Conservation (phyloP, 2,329 filamentous ascomycete species). For the Arthroderma sp. region DNA sequence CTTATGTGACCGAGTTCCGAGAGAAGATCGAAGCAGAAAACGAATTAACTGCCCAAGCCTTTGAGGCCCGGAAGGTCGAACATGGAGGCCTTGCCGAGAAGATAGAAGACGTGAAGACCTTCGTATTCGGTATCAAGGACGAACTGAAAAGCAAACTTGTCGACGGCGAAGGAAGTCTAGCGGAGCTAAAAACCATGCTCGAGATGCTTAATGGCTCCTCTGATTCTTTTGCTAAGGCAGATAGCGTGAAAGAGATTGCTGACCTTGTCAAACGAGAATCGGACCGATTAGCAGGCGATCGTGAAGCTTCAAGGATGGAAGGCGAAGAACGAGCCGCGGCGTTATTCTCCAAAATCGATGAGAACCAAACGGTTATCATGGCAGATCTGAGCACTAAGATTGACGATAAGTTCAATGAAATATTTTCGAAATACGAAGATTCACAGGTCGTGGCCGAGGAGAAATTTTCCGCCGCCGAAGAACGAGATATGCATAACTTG, state of each 20-base stretch:
- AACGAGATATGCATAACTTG: slow-evolving; percentile 58
- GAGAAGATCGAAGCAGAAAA: slow-evolving; percentile 45
- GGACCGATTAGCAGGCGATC: slow-evolving; percentile 67
- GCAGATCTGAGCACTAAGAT: slow-evolving; percentile 44
- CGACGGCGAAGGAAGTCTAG: slow-evolving; percentile 52
- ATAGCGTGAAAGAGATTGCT: slow-evolving; percentile 58
- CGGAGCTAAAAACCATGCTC: slow-evolving; percentile 43
- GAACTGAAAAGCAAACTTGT: slow-evolving; percentile 64
- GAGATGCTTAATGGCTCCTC: slow-evolving; percentile 55
- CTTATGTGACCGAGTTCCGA: slow-evolving; percentile 54
- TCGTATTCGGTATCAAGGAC: slow-evolving; percentile 66
- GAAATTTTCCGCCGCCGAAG: slow-evolving; percentile 58
- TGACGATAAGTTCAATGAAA: slow-evolving; percentile 66
- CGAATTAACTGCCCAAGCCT: slow-evolving; percentile 61
- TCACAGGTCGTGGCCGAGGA: slow-evolving; percentile 63
- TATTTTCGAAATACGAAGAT: slow-evolving; percentile 80
- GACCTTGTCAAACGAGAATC: slow-evolving; percentile 74
- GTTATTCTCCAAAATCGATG: slow-evolving; percentile 46
- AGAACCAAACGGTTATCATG: slow-evolving; percentile 42
- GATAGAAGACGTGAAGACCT: slow-evolving; percentile 62
- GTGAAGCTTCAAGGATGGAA: slow-evolving; percentile 70
- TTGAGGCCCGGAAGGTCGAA: slow-evolving; percentile 74
- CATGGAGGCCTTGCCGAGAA: slow-evolving; percentile 65
- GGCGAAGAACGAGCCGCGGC: slow-evolving; percentile 48
- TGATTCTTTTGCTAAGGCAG: slow-evolving; percentile 33